These are phyloP conservation scores for Botrytis fabae DNA, from an alignment of 2,329 filamentous ascomycete species.

Conservation along the genomic window DNA sequence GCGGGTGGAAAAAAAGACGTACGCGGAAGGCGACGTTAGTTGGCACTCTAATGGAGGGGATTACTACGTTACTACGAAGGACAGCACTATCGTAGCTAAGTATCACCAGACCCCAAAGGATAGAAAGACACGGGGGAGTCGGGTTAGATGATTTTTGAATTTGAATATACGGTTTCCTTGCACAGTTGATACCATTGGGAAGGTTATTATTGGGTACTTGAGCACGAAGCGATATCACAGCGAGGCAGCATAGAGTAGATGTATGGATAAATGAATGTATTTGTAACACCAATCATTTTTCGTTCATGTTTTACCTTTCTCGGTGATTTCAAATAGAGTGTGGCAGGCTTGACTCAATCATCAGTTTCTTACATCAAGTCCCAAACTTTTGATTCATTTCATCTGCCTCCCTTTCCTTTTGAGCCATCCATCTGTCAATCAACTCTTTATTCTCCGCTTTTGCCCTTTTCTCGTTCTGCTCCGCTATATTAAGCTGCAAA, in stretches of 20 bases:
- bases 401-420: constrained; percentile 82
- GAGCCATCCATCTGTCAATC: constrained; percentile 86
- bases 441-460: constrained; percentile 84
- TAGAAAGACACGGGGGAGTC: neutral
- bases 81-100: constrained; percentile 29
- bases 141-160: constrained; percentile 7
- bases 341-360: neutral
- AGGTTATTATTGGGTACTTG: constrained; percentile 10
- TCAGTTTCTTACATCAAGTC: neutral
- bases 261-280: constrained; percentile 15
- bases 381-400: constrained; percentile 69
- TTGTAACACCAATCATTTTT: neutral
- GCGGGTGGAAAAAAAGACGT: constrained; percentile 68
- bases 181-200: constrained; percentile 22
- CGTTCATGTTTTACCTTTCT: neutral
- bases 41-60: constrained; percentile 84
- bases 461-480: constrained; percentile 71
- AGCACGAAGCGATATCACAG: constrained; percentile 10
- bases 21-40: constrained; percentile 72
- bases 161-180: constrained; percentile 14
- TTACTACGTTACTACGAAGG: constrained; percentile 84
- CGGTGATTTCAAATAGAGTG: neutral
- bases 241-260: constrained; percentile 4
- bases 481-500: constrained; percentile 82
- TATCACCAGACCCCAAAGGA: constrained; percentile 7